Evolutionary conservation across 352 stramenopile species (phyloP), one percentile per base, ranked within the genome.

Genomic region (Globisporangium polare): DNA sequence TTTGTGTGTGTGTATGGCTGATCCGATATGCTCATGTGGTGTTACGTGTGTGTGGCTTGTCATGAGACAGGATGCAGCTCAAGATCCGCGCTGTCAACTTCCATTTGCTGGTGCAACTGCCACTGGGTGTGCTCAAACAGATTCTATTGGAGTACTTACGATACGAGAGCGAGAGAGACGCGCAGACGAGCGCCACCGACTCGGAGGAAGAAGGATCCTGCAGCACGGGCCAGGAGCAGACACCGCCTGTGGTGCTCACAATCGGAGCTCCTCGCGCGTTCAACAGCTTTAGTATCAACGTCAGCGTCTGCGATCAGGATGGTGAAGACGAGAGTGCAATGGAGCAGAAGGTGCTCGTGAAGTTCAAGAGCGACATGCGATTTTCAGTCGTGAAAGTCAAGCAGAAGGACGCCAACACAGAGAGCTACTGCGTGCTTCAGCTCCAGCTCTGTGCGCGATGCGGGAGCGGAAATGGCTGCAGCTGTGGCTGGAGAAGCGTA

Each of bases 91-190:
- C 57, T 15, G 20, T 20, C 20, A 60, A 29, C 26, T 54, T 68
- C 39, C 60, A 70, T 35, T 50, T 59, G 35, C 29, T 79, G 3
- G 62, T 65, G 4, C 59, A 78, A 9, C 18, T 75, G n/a, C 71
- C 76, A 1, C 27, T 88, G 1, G 15, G 42, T 13, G 26, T 62
- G 17, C 41, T 86, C 22, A 86, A 84, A 49, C 65, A 53, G 3
- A 46, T 73, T 15, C 20, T 81, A 15, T 8, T 80, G 24, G 37
- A 33, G 20, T 67, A 55, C 52, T 9, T 58, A 18, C 49, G 43
- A 3, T 43, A 56, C 15, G 39, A 43, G 22, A 45, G 26, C 15
- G 43, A 47, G 18, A 29, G 42, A 37, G 29, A 39, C 2, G 7
- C 24, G 2, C 26, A 53, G n/a, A 51, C n/a, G 7, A 53, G 41